Evolutionary conservation across 495 filamentous ascomycete species (phyloP), one percentile per base, ranked within the genome.

Genomic region (Podospora conica): DNA sequence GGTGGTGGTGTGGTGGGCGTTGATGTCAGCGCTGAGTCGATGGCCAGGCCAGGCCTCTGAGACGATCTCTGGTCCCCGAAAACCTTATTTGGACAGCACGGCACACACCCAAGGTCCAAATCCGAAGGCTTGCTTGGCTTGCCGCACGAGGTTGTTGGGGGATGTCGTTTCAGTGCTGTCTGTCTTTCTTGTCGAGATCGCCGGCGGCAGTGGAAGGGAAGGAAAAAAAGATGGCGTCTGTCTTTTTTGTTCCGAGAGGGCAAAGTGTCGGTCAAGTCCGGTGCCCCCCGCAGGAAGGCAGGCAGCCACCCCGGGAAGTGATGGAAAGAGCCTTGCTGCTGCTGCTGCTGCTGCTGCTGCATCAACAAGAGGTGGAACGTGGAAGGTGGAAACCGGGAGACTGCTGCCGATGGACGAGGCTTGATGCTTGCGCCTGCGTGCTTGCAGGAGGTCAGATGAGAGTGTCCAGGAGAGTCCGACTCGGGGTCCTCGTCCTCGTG

Each of bases 81-180:
- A 60, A 61, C 60, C 60, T 61, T 61, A 61, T 61, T 61, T 61
- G 33, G 60, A 61, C 60, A 61, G 21, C 60, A 40, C n/a, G 10
- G 28, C 7, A 10, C 27, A 18, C 24, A 24, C 24, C 29, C 3
- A 65, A 65, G 21, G 20, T n/a, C n/a, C 55, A 20, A 53, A 31
- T 53, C 11, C 10, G n/a, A 53, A 12, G 10, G 29, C 31, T 29
- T 59, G 21, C 54, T 28, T 25, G 23, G 21, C 54, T 28, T 25
- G 23, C 25, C 23, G 23, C 58, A 27, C 21, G 20, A 58, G 20
- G 20, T 8, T 18, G 3, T 12, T 24, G 53, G 53, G 4, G 9
- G 53, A 5, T 20, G 8, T 12, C 21, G 24, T 22, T 12, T 48
- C 40, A 48, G 40, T 7, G 7, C 15, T 48, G 18, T 11, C 29